Percentiles rank a stretch among this genome's conserved stretches.
These are phyloP conservation scores for Colletotrichum truncatum DNA, from an alignment of 2,329 filamentous ascomycete species.

Conservation along the genomic window DNA sequence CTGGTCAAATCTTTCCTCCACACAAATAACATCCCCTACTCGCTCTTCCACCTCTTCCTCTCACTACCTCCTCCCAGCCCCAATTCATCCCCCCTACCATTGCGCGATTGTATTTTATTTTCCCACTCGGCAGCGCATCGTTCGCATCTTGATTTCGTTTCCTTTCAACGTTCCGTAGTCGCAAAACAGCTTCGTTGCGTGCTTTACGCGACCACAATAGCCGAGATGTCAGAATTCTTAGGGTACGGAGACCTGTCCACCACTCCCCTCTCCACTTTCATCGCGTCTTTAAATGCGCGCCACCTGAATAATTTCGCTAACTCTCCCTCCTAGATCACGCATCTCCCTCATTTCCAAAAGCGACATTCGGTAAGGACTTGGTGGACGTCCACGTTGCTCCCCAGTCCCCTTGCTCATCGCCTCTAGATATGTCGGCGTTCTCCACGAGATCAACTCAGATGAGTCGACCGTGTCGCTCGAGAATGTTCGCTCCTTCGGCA, in stretches of 20 bases:
- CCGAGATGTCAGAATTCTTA: slow-evolving; percentile 68
- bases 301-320: slow-evolving; percentile 20
- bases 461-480: slow-evolving; percentile 96
- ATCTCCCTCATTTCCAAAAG: slow-evolving; percentile 98
- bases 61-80: slow-evolving; percentile 5
- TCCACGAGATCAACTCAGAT: slow-evolving; percentile 98
- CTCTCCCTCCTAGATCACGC: slow-evolving; percentile 70
- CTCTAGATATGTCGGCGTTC: slow-evolving; percentile 87
- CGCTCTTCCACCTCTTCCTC: slow-evolving; percentile 3
- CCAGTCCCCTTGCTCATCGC: slow-evolving; percentile 21
- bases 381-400: slow-evolving; percentile 28
- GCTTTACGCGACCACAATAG: slow-evolving; percentile 48
- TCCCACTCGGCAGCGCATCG: slow-evolving; percentile 24
- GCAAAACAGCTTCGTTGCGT: slow-evolving; percentile 41
- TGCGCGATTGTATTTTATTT: slow-evolving; percentile 21
- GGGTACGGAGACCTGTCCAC: slow-evolving; percentile 53
- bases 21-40: slow-evolving; percentile 23
- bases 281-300: slow-evolving; percentile 30
- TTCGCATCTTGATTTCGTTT: slow-evolving; percentile 28
- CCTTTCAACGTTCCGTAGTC: slow-evolving; percentile 13
- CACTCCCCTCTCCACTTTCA: slow-evolving; percentile 38
- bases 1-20: slow-evolving; percentile 27
- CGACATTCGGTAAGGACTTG: slow-evolving; percentile 83
- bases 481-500: slow-evolving; percentile 93
- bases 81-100: slow-evolving; percentile 9